phyloP scores from a whole-genome alignment of 1,284 basidiomycete species.

The Waitea zeae region DNA sequence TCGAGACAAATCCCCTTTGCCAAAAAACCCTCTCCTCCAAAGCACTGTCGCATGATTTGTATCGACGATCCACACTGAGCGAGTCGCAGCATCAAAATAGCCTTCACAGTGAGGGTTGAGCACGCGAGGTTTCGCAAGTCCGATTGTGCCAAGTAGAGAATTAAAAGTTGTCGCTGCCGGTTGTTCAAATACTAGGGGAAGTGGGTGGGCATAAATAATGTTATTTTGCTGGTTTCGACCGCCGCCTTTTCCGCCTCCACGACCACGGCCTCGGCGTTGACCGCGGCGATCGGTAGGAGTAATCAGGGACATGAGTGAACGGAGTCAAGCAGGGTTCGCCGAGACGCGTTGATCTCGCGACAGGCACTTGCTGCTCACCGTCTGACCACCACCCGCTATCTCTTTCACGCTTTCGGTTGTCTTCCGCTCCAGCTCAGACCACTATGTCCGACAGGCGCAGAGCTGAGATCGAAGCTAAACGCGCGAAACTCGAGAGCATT shows the following conservation, averaged over 20 bases:
- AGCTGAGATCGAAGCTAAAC: conserved; percentile 86
- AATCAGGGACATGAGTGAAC: conserved; percentile 1
- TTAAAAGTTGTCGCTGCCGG: conserved; percentile 15
- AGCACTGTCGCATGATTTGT: conserved; percentile 45
- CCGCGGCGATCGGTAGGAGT: conserved; percentile 4
- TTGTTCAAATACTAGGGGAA: conserved; percentile 37
- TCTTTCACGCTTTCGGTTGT: neutral
- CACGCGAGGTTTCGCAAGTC: conserved; percentile 26
- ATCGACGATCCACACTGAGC: conserved; percentile 67
- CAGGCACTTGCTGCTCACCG: no score
- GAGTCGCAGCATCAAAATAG: conserved; percentile 52
- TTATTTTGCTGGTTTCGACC: conserved; percentile 43
- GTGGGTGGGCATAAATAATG: conserved; percentile 42
- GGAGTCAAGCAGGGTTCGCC: neutral
- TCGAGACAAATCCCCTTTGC: conserved; percentile 85
- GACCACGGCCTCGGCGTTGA: neutral
- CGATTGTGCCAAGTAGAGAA: conserved; percentile 32
- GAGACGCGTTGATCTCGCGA: no score
- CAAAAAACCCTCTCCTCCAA: conserved; percentile 91
- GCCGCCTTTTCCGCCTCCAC: conserved; percentile 23
- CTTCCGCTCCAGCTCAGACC: neutral
- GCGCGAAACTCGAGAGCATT: conserved; percentile 74
- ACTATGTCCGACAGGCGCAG: conserved; percentile 24
- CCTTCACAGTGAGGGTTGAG: conserved; percentile 52
- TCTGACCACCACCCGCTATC: no score